Conservation (phyloP, 1,284 basidiomycete genomes). For the Rhodotorula sp. region DNA sequence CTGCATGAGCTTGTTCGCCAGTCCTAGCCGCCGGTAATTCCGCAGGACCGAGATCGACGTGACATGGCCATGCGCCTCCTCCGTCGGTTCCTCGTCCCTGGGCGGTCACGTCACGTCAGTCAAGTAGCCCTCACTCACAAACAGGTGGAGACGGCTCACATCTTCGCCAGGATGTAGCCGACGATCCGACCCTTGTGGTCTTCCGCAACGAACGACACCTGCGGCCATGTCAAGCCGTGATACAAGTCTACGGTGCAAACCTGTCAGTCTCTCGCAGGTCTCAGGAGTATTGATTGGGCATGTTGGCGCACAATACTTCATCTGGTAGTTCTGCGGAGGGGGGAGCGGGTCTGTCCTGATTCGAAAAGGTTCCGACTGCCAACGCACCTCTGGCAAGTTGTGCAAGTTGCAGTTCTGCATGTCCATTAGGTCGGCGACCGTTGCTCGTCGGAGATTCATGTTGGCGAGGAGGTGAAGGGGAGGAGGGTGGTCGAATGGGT, state of each 20-base stretch:
- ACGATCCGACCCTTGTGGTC: constrained; percentile 84
- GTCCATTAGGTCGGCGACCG: constrained; percentile 66
- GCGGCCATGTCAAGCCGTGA: constrained; percentile 87
- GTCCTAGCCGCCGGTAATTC: constrained; percentile 76
- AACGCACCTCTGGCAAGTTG: constrained; percentile 79
- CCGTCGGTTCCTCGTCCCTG: constrained; percentile 68
- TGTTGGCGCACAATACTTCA: constrained; percentile 74
- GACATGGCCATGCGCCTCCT: constrained; percentile 74
- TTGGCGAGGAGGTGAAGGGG: not conserved
- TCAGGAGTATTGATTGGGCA: no score
- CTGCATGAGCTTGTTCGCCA: constrained; percentile 85
- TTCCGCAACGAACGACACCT: constrained; percentile 90
- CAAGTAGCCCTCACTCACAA: not conserved
- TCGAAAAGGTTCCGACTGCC: constrained; percentile 50
- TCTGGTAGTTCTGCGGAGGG: constrained; percentile 45
- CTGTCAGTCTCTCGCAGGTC: not conserved
- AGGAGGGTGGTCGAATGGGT: not conserved
- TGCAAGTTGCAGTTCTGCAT: constrained; percentile 91
- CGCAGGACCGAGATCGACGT: constrained; percentile 87
- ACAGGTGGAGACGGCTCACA: constrained; percentile 59
- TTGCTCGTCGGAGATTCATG: constrained; percentile 57
- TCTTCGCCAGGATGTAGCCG: constrained; percentile 91
- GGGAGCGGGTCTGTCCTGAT: not conserved
- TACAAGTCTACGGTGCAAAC: constrained; percentile 66
- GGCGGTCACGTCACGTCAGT: no score